Evolutionary conservation across 345 rosid genomes (phyloP).

Genomic region (Nephelium lappaceum): DNA sequence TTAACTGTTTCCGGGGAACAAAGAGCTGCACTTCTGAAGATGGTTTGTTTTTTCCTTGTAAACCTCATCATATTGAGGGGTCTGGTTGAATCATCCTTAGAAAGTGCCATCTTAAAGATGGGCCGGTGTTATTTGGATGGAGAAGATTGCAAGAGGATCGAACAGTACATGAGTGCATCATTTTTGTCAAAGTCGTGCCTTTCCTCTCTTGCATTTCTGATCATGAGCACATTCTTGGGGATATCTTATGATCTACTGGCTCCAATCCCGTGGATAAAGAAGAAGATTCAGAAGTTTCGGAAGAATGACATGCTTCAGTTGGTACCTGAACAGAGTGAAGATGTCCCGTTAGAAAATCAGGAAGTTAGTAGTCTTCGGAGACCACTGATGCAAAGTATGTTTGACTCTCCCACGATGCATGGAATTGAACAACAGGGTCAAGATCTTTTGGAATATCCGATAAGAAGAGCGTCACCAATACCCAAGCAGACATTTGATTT

Average conservation of each 20-base stretch:
- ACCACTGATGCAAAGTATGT: constrained; percentile 70
- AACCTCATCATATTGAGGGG: constrained; percentile 88
- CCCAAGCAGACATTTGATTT: constrained; percentile 97
- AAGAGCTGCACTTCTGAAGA: constrained; percentile 90
- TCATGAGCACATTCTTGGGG: constrained; percentile 90
- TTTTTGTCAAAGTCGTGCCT: constrained; percentile 90
- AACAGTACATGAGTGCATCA: constrained; percentile 94
- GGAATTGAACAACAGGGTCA: constrained; percentile 57
- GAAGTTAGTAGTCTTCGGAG: constrained; percentile 57
- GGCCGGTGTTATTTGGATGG: constrained; percentile 95
- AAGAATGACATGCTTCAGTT: constrained; percentile 97
- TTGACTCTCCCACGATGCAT: constrained; percentile 59
- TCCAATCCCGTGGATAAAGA: constrained; percentile 98
- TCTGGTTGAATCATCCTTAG: constrained; percentile 88
- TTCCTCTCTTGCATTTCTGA: constrained; percentile 91
- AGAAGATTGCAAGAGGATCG: constrained; percentile 95
- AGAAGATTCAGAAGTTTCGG: constrained; percentile 75
- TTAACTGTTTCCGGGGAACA: constrained; percentile 90
- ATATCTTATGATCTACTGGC: constrained; percentile 90
- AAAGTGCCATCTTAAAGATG: constrained; percentile 81
- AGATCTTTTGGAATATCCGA: constrained; percentile 80
- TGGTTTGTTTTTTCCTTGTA: constrained; percentile 99
- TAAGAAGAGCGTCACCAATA: constrained; percentile 80
- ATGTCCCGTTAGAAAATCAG: constrained; percentile 76
- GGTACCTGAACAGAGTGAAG: constrained; percentile 89